Percentiles rank a stretch among this genome's conserved stretches.
These are phyloP conservation scores for Sarocladium kiliense DNA, from an alignment of 2,329 filamentous ascomycete genomes.

Conservation along the genomic window DNA sequence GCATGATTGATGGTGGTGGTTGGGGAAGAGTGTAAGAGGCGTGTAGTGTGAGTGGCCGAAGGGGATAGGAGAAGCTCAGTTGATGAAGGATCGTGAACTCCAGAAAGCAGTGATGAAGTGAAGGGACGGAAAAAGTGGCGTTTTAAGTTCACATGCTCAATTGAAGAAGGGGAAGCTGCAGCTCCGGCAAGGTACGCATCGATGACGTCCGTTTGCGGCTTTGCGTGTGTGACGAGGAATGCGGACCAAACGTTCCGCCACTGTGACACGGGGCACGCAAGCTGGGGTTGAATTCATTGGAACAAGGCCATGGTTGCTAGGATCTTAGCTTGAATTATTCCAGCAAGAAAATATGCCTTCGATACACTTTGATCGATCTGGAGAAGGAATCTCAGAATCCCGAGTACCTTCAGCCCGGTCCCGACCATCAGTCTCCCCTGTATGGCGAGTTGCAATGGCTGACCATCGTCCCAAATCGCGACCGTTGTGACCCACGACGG, in stretches of 20 bases:
- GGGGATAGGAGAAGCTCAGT: neutral
- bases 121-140: neutral
- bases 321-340: too few relatives aligned
- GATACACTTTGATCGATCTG: too few relatives aligned
- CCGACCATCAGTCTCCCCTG: too few relatives aligned
- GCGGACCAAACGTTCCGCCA: slow-evolving; percentile 5
- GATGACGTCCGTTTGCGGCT: slow-evolving; percentile 7
- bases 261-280: neutral
- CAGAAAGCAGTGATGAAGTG: neutral
- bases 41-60: neutral
- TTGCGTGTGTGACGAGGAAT: neutral
- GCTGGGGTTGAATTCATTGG: too few relatives aligned
- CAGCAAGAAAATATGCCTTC: too few relatives aligned
- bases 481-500: too few relatives aligned
- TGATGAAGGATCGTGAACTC: neutral
- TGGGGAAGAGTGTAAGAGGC: neutral
- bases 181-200: slow-evolving; percentile 1
- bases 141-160: neutral
- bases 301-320: too few relatives aligned
- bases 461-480: too few relatives aligned
- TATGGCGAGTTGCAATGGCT: too few relatives aligned
- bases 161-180: neutral
- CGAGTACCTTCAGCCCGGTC: too few relatives aligned
- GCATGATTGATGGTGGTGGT: neutral
- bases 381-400: too few relatives aligned